Conservation (phyloP, 306 rosid genomes). For the Leucaena leucocephala region DNA sequence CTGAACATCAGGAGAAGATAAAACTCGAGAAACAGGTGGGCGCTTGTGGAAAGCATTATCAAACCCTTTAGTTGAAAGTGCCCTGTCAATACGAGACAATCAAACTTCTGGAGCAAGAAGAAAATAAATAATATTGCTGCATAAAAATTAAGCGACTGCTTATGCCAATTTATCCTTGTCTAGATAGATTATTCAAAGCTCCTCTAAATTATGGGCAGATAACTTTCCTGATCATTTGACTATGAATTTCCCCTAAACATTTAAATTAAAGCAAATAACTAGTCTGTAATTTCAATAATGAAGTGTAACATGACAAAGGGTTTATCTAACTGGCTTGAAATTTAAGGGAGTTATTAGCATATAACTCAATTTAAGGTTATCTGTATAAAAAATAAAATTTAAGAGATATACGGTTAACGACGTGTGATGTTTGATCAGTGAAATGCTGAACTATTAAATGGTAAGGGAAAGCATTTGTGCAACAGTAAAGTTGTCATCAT, state of each 20-base stretch:
- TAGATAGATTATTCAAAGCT: background rate
- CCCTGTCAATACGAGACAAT: constrained; percentile 45
- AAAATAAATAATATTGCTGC: background rate
- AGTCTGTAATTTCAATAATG: background rate
- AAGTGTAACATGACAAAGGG: background rate
- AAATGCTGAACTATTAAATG: background rate
- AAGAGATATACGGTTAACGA: background rate
- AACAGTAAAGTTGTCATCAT: too few species aligned
- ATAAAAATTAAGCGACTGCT: background rate
- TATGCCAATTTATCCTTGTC: background rate
- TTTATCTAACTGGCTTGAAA: background rate
- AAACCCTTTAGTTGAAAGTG: constrained; percentile 52
- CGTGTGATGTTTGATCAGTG: background rate
- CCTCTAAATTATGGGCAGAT: background rate
- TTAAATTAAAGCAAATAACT: background rate
- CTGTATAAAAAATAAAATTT: background rate
- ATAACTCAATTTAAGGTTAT: background rate
- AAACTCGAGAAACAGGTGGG: constrained; percentile 49
- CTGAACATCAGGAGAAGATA: constrained; percentile 66
- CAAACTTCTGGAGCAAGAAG: constrained; percentile 7
- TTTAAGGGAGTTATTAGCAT: background rate
- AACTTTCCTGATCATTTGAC: background rate
- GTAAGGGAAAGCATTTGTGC: background rate
- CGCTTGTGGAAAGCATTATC: constrained; percentile 55
- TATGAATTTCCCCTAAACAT: background rate